Evolutionary conservation across 1,139 yeast species (phyloP).

Genomic region (Ogataea hybrid): DNA sequence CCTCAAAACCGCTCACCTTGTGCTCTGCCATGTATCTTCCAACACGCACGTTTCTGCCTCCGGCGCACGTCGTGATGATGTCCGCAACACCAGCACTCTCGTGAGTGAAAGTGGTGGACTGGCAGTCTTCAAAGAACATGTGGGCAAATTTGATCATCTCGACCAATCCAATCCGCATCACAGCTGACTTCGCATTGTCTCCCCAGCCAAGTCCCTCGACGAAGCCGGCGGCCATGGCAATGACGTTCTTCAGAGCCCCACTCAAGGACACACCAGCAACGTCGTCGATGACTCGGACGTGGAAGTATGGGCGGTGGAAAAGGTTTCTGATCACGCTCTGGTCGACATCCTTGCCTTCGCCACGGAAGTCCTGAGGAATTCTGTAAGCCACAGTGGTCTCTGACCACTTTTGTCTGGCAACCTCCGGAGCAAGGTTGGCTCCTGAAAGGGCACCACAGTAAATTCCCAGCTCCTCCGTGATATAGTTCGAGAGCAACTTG

Average conservation of each 20-base stretch:
- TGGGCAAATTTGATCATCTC: constrained; percentile 87
- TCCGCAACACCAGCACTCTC: constrained; percentile 98
- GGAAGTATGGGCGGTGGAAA: constrained; percentile 96
- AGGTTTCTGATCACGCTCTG: constrained; percentile 63
- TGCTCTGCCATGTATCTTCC: constrained; percentile 76
- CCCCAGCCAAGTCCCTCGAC: constrained; percentile 98
- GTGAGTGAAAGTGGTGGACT: constrained; percentile 77
- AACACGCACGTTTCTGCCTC: constrained; percentile 92
- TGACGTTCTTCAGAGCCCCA: constrained; percentile 92
- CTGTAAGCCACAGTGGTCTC: constrained; percentile 94
- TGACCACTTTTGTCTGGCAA: constrained; percentile 89
- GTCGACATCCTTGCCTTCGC: constrained; percentile 73
- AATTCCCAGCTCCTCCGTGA: constrained; percentile 73
- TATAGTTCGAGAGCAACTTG: constrained; percentile 70
- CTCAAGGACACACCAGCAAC: constrained; percentile 93
- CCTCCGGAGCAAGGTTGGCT: constrained; percentile 94
- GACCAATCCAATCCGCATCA: constrained; percentile 88
- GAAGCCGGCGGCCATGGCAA: constrained; percentile 91
- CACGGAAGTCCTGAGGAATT: constrained; percentile 65
- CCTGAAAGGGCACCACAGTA: constrained; percentile 95
- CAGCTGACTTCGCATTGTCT: constrained; percentile 93
- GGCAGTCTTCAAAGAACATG: constrained; percentile 66
- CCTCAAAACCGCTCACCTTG: constrained; percentile 68
- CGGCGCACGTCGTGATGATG: constrained; percentile 92
- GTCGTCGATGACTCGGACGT: constrained; percentile 83